Evolutionary conservation across 805 yeast species (phyloP), one percentile per base, ranked within the genome.

Genomic region (Candida succiphila): DNA sequence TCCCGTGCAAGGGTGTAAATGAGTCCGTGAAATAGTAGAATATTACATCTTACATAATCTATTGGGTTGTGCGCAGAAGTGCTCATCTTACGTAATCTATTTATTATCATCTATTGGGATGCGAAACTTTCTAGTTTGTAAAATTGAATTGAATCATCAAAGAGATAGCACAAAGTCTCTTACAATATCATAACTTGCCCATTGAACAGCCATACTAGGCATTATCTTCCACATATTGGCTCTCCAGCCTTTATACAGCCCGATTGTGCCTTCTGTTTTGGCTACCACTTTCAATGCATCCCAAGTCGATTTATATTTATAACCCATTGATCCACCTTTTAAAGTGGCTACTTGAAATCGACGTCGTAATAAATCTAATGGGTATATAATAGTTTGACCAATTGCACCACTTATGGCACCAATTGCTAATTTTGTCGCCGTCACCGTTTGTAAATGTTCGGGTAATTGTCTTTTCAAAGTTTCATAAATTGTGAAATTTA

Each of bases 201-300:
- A 89, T 39, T 89, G 85, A 14, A 88, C 86, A 4, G 97, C 97
- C 88, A 92, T 89, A 12, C 92, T 78, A 0, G 97, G 96, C 30
- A 86, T 82, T 4, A 89, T 92, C 52, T 88, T 89, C 65, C 83
- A 78, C 52, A 85, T 64, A 50, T 86, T 86, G 2, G 94, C 92
- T 3, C 76, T 67, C 53, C 80, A 63, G 0, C 89, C 89, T 46
- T 73, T 78, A 59, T 78, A 81, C 25, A 81, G 71, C 1, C 88
- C 89, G 29, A 54, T 60, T 31, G 67, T 61, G 1, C 96, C 96
- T 54, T 89, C 97, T 16, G 65, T 59, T 40, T 58, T 66, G 37
- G 80, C 76, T 25, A 89, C 85, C 5, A 80, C 69, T 4, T 58
- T 51, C 22, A 89, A 53, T 0, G 96, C 97, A 45, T 83, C 81